Conservation (phyloP, 1,284 basidiomycete species). For the Abortiporus biennis region DNA sequence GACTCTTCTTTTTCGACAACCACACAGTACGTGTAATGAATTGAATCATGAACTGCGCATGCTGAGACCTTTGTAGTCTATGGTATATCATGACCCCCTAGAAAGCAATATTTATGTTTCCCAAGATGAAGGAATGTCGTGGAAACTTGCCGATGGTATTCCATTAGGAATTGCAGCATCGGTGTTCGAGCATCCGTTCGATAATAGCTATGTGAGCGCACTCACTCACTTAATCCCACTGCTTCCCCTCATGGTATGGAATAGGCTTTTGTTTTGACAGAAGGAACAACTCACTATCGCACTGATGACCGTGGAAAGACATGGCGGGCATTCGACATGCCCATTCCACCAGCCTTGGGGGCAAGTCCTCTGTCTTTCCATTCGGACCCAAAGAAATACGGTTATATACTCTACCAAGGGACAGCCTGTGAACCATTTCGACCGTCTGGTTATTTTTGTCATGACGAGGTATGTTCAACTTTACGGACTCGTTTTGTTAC, state of each 20-base stretch:
- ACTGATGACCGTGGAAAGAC: slow-evolving; percentile 81
- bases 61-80: slow-evolving; percentile 42
- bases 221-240: not conserved
- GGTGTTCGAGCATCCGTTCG: slow-evolving; percentile 85
- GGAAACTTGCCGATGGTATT: slow-evolving; percentile 61
- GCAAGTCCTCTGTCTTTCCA: slow-evolving; percentile 78
- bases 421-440: slow-evolving; percentile 50
- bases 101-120: slow-evolving; percentile 74
- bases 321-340: slow-evolving; percentile 79
- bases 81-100: slow-evolving; percentile 78
- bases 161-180: slow-evolving; percentile 58
- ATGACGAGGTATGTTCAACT: slow-evolving; percentile 66
- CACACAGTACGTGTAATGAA: slow-evolving; percentile 66
- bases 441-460: slow-evolving; percentile 64
- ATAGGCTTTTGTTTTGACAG: slow-evolving; percentile 84
- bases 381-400: slow-evolving; percentile 59
- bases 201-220: slow-evolving; percentile 38
- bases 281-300: slow-evolving; percentile 70
- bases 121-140: slow-evolving; percentile 85
- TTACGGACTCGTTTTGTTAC: too few species aligned
- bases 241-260: too few species aligned
- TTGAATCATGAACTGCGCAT: too few species aligned
- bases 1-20: slow-evolving; percentile 92
- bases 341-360: slow-evolving; percentile 52
- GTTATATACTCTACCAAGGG: slow-evolving; percentile 83